Percentiles rank a stretch among this genome's conserved stretches.
Evolutionary conservation across 2,329 filamentous ascomycete species (phyloP).

Genomic region (Microthyrium microscopicum): DNA sequence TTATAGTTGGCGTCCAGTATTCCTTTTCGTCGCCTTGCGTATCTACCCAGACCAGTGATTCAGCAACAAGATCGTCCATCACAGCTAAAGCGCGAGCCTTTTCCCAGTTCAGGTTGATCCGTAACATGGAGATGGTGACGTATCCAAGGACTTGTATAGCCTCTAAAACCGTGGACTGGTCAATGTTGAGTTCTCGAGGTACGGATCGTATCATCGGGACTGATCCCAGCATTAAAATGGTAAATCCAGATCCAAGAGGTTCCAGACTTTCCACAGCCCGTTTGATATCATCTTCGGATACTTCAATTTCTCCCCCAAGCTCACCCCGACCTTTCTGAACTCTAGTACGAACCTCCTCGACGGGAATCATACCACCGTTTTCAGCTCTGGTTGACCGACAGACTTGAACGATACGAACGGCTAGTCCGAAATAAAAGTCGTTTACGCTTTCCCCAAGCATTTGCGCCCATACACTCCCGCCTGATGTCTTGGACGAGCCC

Average conservation of each 20-base stretch:
- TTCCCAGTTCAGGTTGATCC: slow-evolving; percentile 75
- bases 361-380: slow-evolving; percentile 81
- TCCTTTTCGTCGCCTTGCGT: slow-evolving; percentile 70
- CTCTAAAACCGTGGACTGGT: slow-evolving; percentile 85
- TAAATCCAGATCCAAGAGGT: slow-evolving; percentile 78
- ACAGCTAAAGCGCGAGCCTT: slow-evolving; percentile 72
- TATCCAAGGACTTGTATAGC: slow-evolving; percentile 80
- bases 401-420: slow-evolving; percentile 86
- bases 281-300: slow-evolving; percentile 85
- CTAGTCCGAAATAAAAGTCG: slow-evolving; percentile 97
- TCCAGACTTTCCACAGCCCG: slow-evolving; percentile 74
- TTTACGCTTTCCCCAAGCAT: slow-evolving; percentile 82
- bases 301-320: slow-evolving; percentile 55
- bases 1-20: slow-evolving; percentile 79
- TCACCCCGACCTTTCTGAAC: slow-evolving; percentile 59
- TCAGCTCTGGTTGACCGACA: slow-evolving; percentile 73
- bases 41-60: slow-evolving; percentile 90
- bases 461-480: slow-evolving; percentile 66
- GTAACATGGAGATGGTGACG: slow-evolving; percentile 77
- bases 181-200: slow-evolving; percentile 85
- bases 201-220: slow-evolving; percentile 82
- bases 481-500: slow-evolving; percentile 17
- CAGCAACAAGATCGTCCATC: slow-evolving; percentile 73
- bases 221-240: slow-evolving; percentile 65
- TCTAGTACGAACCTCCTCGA: slow-evolving; percentile 62